Base-by-base conservation (phyloP, 257 asterid species). In the Ballota nigra region DNA sequence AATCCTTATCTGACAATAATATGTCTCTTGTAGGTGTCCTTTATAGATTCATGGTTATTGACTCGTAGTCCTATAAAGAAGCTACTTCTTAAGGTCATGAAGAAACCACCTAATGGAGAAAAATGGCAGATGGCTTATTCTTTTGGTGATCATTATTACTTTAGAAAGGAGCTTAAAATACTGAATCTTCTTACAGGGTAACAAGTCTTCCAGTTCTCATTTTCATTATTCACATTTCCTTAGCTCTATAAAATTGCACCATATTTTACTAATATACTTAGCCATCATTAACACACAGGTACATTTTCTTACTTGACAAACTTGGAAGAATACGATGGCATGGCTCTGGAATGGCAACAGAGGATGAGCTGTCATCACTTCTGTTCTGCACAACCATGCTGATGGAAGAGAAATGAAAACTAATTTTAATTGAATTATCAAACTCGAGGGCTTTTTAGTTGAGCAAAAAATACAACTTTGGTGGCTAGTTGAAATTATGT, bases 281-380 rank as follows among this genome's bases (percentile, higher is more conserved):
- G 0, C 16, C 62, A 45, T 58, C 34, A 28, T 29, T 67, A 10
- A 36, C 77, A 11, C 72, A 33, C 88, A 95, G 99, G 78, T 90
- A 95, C 72, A 58, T 88, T 28, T 92, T 84, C 86, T 87, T 95
- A 78, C 71, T 95, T 8, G 99, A 95, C 83, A 85, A 85, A 53
- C 83, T 74, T 36, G 99, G 99, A 66, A 84, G 96, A 81, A 78
- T 95, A 68, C 79, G 99, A 71, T 95, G 99, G 99, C 96, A 90
- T 71, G 96, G 94, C 62, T 82, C 36, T 72, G 99, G 99, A 58
- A 26, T 49, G 57, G 97, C 97, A 22, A 82, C 95, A n/a, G 81
- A 79, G 60, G 99, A 89, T 11, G 99, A 95, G 85, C n/a, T 89
- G 74, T 71, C 80, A 2, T 89, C 96, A 3, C 93, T 95, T 43